Evolutionary conservation across 2,329 filamentous ascomycete species (phyloP).

Genomic region (Sporothrix pseudoabietina): DNA sequence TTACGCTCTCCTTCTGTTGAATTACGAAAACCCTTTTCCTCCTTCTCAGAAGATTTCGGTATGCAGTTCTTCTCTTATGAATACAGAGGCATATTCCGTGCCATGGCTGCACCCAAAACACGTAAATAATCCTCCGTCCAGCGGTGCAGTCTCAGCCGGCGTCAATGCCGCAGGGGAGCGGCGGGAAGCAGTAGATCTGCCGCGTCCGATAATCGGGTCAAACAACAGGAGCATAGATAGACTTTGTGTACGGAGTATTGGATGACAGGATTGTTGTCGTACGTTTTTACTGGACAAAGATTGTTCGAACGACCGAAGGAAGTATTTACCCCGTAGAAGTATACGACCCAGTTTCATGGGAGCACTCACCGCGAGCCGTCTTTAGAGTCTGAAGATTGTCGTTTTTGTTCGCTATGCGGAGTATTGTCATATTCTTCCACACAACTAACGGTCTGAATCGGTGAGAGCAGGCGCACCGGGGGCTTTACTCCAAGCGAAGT

Average conservation of each 20-base stretch:
- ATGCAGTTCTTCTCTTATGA: neutral
- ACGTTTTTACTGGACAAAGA: neutral
- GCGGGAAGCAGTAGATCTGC: conserved; percentile 1
- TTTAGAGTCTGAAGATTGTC: too few species aligned
- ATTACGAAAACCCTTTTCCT: too few species aligned
- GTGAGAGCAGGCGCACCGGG: neutral
- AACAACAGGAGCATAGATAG: neutral
- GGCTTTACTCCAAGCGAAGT: neutral
- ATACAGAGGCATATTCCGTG: neutral
- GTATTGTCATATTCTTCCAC: too few species aligned
- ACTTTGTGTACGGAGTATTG: too few species aligned
- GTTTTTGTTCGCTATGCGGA: neutral
- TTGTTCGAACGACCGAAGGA: neutral
- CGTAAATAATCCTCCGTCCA: neutral
- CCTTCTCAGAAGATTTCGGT: too few species aligned
- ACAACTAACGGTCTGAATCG: neutral
- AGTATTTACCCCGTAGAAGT: neutral
- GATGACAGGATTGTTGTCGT: neutral
- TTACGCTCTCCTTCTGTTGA: too few species aligned
- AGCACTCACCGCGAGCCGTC: conserved; percentile 8
- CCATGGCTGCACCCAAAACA: neutral
- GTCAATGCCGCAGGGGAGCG: conserved; percentile 8
- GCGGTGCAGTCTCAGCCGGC: neutral
- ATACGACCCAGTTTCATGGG: neutral
- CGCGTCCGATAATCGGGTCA: neutral